A percentile compares a stretch with the other conserved stretches of the same genome.
phyloP scores from a whole-genome alignment of 176 grass and related monocot species.

The Echinochloa phyllopogon region DNA sequence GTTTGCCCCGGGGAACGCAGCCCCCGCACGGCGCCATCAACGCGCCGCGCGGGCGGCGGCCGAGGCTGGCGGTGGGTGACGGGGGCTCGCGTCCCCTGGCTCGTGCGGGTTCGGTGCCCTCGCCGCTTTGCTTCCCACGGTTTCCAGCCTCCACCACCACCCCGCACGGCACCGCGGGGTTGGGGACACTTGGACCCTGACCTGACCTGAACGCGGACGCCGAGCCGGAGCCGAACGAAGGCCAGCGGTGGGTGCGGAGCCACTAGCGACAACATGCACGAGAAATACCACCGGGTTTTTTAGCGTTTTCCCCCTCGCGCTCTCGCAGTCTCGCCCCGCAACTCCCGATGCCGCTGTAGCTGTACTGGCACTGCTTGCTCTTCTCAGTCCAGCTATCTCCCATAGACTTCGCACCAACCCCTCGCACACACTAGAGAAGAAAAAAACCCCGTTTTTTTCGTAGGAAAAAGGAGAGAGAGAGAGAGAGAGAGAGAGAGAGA shows the following conservation, averaged over 20 bases:
- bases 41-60: background rate
- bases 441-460: background rate
- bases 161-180: background rate
- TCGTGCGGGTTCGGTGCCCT: background rate
- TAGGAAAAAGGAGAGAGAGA: background rate
- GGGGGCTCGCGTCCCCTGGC: background rate
- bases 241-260: conserved; percentile 30
- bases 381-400: conserved; percentile 52
- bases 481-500: conserved; percentile 3
- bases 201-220: background rate
- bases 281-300: conserved; percentile 21
- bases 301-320: background rate
- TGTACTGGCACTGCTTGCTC: conserved; percentile 23
- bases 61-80: background rate
- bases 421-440: conserved; percentile 37
- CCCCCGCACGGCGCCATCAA: background rate
- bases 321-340: background rate
- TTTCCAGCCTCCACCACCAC: conserved; percentile 24
- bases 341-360: conserved; percentile 41
- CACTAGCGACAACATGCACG: conserved; percentile 53
- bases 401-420: conserved; percentile 65
- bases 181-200: no score
- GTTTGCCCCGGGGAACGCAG: background rate
- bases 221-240: no score
- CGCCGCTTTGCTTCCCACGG: background rate